These are phyloP conservation scores for Colletotrichum limetticola DNA, from an alignment of 2,329 filamentous ascomycete species.

Conservation along the genomic window DNA sequence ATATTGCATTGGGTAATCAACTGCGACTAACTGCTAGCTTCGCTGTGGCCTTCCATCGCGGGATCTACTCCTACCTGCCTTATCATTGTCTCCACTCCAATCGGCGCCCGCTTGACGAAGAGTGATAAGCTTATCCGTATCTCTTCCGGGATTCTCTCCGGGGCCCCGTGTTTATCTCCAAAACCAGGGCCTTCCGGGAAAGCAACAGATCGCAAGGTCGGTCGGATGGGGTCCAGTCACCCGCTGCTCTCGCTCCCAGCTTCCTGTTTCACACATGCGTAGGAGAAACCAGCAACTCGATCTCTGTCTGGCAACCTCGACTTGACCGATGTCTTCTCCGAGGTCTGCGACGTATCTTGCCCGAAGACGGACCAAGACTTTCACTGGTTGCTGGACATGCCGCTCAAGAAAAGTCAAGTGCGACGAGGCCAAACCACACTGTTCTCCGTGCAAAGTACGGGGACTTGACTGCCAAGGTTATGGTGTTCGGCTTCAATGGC, in stretches of 20 bases:
- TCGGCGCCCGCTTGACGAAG: neutral
- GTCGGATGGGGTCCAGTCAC: neutral
- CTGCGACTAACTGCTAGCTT: neutral
- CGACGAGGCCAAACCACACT: slow-evolving; percentile 45
- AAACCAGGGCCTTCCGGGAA: neutral
- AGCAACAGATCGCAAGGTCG: neutral
- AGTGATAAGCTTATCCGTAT: neutral
- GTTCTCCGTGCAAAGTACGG: slow-evolving; percentile 43
- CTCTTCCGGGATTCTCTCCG: neutral
- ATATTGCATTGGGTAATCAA: neutral
- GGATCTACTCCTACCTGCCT: neutral
- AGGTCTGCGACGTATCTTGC: neutral
- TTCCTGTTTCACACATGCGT: neutral
- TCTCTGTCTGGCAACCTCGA: neutral
- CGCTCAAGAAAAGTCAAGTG: slow-evolving; percentile 47
- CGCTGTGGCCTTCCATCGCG: neutral
- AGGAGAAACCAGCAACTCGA: neutral
- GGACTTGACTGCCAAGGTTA: slow-evolving; percentile 45
- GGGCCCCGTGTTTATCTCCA: neutral
- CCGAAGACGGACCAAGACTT: slow-evolving; percentile 41
- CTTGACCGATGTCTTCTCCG: neutral
- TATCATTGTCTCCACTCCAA: neutral
- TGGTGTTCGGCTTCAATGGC: slow-evolving; percentile 43
- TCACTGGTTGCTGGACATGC: slow-evolving; percentile 49
- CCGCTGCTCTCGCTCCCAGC: neutral